A percentile compares a stretch with the other conserved stretches of the same genome.
Conservation (phyloP, 164 flowering plant species). For the Vitis labrusca region DNA sequence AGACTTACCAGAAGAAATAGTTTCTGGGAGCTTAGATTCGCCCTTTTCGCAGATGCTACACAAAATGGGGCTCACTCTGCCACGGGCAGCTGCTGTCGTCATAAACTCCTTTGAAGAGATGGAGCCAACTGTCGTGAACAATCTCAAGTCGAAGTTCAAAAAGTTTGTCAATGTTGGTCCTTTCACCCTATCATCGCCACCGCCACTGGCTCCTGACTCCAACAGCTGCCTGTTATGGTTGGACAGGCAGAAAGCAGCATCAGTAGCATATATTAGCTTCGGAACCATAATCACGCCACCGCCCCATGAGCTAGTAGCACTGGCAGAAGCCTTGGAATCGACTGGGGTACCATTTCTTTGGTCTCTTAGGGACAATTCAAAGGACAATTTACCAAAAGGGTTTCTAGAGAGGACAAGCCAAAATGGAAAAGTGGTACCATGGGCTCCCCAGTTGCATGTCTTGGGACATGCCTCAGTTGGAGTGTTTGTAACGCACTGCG, state of each 20-base stretch:
- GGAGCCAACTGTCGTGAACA: slow-evolving; percentile 17
- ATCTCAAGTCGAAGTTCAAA: slow-evolving; percentile 24
- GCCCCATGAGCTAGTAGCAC: slow-evolving; percentile 29
- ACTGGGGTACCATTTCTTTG: slow-evolving; percentile 31
- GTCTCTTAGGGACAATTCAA: slow-evolving; percentile 29
- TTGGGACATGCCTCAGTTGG: slow-evolving; percentile 31
- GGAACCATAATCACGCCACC: slow-evolving; percentile 35
- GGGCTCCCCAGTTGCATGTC: slow-evolving; percentile 48
- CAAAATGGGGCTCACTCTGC: slow-evolving; percentile 30
- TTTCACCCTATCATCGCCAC: slow-evolving; percentile 14
- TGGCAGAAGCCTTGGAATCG: slow-evolving; percentile 35
- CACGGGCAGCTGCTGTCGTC: slow-evolving; percentile 34
- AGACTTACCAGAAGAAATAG: slow-evolving; percentile 35
- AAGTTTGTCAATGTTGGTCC: slow-evolving; percentile 42
- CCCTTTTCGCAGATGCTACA: slow-evolving; percentile 20
- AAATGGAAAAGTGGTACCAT: slow-evolving; percentile 33
- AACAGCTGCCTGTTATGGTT: slow-evolving; percentile 41
- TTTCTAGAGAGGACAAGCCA: slow-evolving; percentile 17
- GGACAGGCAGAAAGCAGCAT: slow-evolving; percentile 20
- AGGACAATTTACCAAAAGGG: slow-evolving; percentile 22
- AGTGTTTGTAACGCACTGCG: slow-evolving; percentile 43
- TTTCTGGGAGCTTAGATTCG: slow-evolving; percentile 12
- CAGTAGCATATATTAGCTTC: slow-evolving; percentile 45
- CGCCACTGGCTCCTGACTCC: background rate
- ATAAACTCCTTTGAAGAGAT: slow-evolving; percentile 44